These are phyloP conservation scores for Dothideomycetes sp. DNA, from an alignment of 2,329 filamentous ascomycete species.

Conservation along the genomic window DNA sequence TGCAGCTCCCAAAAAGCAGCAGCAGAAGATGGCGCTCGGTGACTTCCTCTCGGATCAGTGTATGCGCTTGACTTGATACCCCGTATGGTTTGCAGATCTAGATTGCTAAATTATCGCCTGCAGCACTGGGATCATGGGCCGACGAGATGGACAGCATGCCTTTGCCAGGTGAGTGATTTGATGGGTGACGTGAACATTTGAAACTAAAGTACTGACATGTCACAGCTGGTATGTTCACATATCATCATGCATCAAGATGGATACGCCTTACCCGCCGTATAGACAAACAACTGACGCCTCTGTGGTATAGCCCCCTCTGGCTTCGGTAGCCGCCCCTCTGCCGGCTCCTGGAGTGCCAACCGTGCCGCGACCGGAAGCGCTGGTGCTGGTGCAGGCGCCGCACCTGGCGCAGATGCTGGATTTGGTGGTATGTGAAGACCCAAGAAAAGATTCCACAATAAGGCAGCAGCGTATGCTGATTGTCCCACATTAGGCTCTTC, in stretches of 20 bases:
- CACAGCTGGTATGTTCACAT: conserved; percentile 6
- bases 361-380: background rate
- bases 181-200: no score
- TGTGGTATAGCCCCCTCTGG: background rate
- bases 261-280: no score
- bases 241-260: no score
- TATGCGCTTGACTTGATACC: conserved; percentile 37
- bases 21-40: conserved; percentile 95
- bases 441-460: background rate
- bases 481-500: background rate
- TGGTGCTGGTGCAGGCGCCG: conserved; percentile 1
- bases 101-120: conserved; percentile 17
- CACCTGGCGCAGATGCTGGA: conserved; percentile 6
- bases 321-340: background rate
- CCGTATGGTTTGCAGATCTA: conserved; percentile 5
- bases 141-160: conserved; percentile 75
- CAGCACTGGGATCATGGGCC: conserved; percentile 84
- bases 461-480: background rate
- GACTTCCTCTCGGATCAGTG: conserved; percentile 88
- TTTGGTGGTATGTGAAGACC: background rate
- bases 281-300: conserved; percentile 1
- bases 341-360: conserved; percentile 1
- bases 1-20: conserved; percentile 82
- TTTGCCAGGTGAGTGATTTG: conserved; percentile 15
- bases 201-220: background rate